Base-by-base conservation (phyloP, 139 green algal species). In the Trebouxia sp. region DNA sequence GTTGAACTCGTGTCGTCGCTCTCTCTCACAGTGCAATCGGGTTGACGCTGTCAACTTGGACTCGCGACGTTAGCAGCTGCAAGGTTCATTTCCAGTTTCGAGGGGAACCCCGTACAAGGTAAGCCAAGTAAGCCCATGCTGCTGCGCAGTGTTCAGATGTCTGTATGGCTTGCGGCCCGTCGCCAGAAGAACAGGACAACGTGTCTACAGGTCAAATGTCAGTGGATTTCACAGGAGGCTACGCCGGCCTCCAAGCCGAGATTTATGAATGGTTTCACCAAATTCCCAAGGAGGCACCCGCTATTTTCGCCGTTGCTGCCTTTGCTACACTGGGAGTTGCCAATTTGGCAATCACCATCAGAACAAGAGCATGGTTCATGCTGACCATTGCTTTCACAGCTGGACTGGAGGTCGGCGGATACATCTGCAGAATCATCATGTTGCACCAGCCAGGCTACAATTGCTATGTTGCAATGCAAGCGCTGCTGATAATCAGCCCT, bases 361-460 rank as follows among this genome's bases (percentile, higher is more conserved):
- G n/a, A 3, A 82, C 83, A 1, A 50, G 72, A 6, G 48, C 83
- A 26, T 87, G 80, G 78, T 87, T 79, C 48, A 87, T 87, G 83
- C 37, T 67, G 11, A 65, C 45, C 5, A 47, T 67, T 1, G 42
- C 78, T 10, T 11, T 77, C n/a, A 84, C 72, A 1, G 83, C 45
- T 15, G 45, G 43, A 42, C 39, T 81, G 3, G 83, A 87, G 39
- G 65, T 65, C 43, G 11, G 32, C 1, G 83, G 83, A 0, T 87
- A 78, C 32, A 56, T 26, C 4, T 39, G 38, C 32, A 56, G 83
- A 15, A 48, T 87, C 26, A 0, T 51, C 4, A 75, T 82, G 50
- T 26, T 86, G 32, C 28, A 35, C n/a, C 26, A 62, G 8, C 56
- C 56, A 28, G 24, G 15, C 39, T 43, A 38, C 35, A 41, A 14